Evolutionary conservation across 2,329 filamentous ascomycete genomes (phyloP).

Genomic region (Phialocephala sp.): DNA sequence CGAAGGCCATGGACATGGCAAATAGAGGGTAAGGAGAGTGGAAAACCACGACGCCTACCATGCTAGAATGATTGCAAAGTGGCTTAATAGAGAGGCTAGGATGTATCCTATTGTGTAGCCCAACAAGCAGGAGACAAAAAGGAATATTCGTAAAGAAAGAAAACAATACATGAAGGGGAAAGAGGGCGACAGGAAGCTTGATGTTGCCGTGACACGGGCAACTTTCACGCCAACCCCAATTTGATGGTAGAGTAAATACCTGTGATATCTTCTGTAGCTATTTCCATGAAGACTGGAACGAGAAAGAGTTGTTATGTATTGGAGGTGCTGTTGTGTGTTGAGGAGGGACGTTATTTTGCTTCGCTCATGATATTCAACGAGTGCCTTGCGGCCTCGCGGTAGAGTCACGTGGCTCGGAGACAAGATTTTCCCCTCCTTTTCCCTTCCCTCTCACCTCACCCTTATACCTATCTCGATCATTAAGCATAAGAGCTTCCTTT

Average conservation of each 20-base stretch:
- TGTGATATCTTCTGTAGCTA: constrained; percentile 16
- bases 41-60: constrained; percentile 22
- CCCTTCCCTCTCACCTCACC: neutral
- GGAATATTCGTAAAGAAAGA: constrained; percentile 21
- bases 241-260: constrained; percentile 26
- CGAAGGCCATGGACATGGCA: constrained; percentile 13
- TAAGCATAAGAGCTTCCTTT: neutral
- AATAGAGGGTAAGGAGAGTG: constrained; percentile 17
- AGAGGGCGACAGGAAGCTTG: constrained; percentile 12
- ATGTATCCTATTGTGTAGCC: constrained; percentile 2
- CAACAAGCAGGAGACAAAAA: constrained; percentile 20
- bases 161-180: constrained; percentile 18
- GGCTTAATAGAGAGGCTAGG: constrained; percentile 14
- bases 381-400: constrained; percentile 19
- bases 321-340: constrained; percentile 23
- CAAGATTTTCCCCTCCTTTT: neutral
- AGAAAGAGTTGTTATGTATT: constrained; percentile 34
- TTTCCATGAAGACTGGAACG: constrained; percentile 16
- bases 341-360: constrained; percentile 19
- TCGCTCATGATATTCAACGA: neutral
- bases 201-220: constrained; percentile 25
- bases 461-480: neutral
- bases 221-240: constrained; percentile 34
- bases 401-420: constrained; percentile 12
- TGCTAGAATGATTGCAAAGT: constrained; percentile 11